Evolutionary conservation across 1,284 basidiomycete species (phyloP), one percentile per base, ranked within the genome.

Genomic region (Austroboletus novae-zelandiae): DNA sequence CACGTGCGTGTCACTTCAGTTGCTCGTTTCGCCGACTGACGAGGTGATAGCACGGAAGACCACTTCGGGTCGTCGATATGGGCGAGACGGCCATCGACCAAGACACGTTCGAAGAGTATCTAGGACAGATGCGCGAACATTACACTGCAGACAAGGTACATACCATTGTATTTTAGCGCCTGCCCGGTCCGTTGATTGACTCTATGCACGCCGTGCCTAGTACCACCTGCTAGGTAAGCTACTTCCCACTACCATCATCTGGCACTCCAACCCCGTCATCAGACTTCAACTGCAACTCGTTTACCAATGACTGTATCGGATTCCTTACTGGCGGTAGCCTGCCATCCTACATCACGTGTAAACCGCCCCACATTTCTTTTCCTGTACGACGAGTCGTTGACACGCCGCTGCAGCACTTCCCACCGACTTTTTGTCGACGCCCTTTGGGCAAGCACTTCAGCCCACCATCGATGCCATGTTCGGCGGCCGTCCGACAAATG

Each of bases 251-350:
- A 9, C 32, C 32, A 9, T 2, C 9, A 1, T 34, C 11, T 9
- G 9, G 10, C 15, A 11, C 15, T 13, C 37, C 4, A 13, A 11
- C 20, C 15, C 20, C 20, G 20, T 15, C 6, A 56, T 31, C 39
- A 89, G 89, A 91, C 43, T 91, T 91, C 57, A 92, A 91, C 58
- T 95, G 92, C 68, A 95, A 95, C 66, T 88, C 89, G 2, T 97
- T 97, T 60, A 93, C 92, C 0, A 90, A 89, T 53, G 93, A 96
- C 57, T 84, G 84, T 47, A 71, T 92, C 31, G 91, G 87, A 2
- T 93, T 95, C 64, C 71, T 95, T 45, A 94, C 90, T 0, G 91
- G 91, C 18, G 74, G 76, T 3, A 81, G 81, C 20, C 89, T 94
- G 54, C 92, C 93, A 4, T 59, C 76, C 1, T 92, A 84, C 73